Base-by-base conservation (phyloP, 164 flowering plant species). In the Annona cherimola region DNA sequence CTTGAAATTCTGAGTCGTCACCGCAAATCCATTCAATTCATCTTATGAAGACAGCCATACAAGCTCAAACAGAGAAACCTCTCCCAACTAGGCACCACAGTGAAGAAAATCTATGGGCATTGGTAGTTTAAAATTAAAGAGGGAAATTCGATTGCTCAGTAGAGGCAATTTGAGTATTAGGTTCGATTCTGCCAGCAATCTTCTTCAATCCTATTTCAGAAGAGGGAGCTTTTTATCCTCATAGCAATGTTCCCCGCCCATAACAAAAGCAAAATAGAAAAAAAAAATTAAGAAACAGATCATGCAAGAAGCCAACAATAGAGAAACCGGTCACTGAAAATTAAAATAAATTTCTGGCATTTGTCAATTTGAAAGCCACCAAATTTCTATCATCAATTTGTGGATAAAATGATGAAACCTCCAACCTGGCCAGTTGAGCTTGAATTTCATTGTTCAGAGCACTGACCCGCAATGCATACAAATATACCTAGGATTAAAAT, bases 141-240 rank as follows among this genome's bases (percentile, higher is more conserved):
- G 26, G 42, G 50, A 1, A 45, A 64, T 66, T 18, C 1, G 76
- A 67, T 75, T 50, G 64, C 81, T 78, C 81, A 75, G 81, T 72
- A 16, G 68, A 72, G 81, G 81, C 78, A 46, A 42, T 26, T 72
- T 41, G 2, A 69, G 57, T 44, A 69, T 68, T 72, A 64, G 81
- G 81, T 76, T 76, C 74, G 81, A 79, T 79, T 79, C 79, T 50
- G 74, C 81, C 81, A 61, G 79, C 79, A 7, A 42, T 73, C 50
- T 54, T 69, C 81, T 76, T 76, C 81, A 72, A 44, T 61, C 46
- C 68, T 0, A 61, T 45, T 50, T 76, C 78, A 76, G 79, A 79
- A 76, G 79, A 76, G 81, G 81, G 79, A 76, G 79, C 79, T 76
- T 66, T 44, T 60, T 69, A 73, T 72, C 81, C 76, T 79, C 81